Evolutionary conservation across 306 rosid species (phyloP), one percentile per base, ranked within the genome.

Genomic region (Spatholobus suberectus): DNA sequence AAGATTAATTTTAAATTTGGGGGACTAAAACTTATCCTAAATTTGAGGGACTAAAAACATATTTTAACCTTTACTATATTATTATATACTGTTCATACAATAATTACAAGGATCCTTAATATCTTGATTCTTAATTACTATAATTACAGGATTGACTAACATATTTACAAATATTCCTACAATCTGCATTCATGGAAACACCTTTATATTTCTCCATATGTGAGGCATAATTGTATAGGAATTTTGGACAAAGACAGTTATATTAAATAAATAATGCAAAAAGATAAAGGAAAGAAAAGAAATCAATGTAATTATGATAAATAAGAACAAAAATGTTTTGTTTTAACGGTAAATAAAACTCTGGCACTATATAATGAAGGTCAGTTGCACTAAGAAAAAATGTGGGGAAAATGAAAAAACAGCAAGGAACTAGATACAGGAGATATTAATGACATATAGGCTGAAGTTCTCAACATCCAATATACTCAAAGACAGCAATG

Each of bases 401-500:
- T 47, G 23, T 7, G 46, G 62, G 18, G 24, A 67, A 21, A 78
- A 10, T 49, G 40, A 24, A 21, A 27, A 51, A 58, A 49, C n/a
- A n/a, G 34, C 66, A 51, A 13, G 38, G 14, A 49, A 20, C n/a
- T 35, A 34, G 27, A 54, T 54, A 26, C 15, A 8, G 4, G 18
- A 68, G 20, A 29, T 59, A 55, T 69, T 40, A 38, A 38, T n/a
- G 35, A 68, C 58, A 52, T 26, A 66, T n/a, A 69, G 27, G 54
- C 52, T 12, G 10, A 34, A 68, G 71, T 82, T 69, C 71, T 44
- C 18, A 76, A 58, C 21, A 61, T 70, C 35, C 71, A 59, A 43
- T 13, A 80, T 70, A 55, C 52, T 51, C 20, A 67, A 38, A 38
- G 44, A 76, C n/a, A 76, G 40, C 3, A 55, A 76, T 59, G 32